These are phyloP conservation scores for Leptographium procerum DNA, from an alignment of 2,329 filamentous ascomycete genomes.

Conservation along the genomic window DNA sequence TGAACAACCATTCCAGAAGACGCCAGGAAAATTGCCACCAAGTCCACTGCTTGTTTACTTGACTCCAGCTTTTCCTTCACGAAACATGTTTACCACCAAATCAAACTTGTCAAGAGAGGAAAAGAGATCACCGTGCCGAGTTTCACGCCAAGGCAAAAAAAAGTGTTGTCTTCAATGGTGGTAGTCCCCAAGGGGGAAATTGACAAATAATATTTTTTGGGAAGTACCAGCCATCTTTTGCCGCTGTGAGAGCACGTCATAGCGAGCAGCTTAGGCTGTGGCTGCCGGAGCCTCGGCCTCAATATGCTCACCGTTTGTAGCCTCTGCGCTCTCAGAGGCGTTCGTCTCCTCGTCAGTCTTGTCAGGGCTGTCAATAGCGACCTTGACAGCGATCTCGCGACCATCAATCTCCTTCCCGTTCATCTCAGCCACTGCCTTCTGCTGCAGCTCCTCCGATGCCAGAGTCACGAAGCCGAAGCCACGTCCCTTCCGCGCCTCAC, in stretches of 20 bases:
- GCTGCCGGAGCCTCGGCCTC: constrained; percentile 17
- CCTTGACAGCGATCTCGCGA: constrained; percentile 98
- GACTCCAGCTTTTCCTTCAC: constrained; percentile 4
- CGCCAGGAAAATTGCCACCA: constrained; percentile 11
- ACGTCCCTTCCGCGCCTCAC: constrained; percentile 96
- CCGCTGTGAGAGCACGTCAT: background rate
- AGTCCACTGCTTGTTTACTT: constrained; percentile 8
- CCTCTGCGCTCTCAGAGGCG: constrained; percentile 26
- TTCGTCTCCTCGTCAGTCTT: constrained; percentile 84
- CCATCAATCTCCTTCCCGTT: constrained; percentile 99
- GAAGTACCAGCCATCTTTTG: constrained; percentile 4
- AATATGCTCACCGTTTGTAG: constrained; percentile 31
- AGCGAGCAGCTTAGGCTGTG: constrained; percentile 18
- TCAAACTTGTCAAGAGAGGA: background rate
- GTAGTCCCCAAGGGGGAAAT: background rate
- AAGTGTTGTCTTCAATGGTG: constrained; percentile 2
- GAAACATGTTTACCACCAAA: constrained; percentile 3
- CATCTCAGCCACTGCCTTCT: constrained; percentile 97
- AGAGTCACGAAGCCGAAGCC: constrained; percentile 98
- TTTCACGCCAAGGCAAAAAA: constrained; percentile 1
- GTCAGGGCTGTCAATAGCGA: constrained; percentile 97
- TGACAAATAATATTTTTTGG: constrained; percentile 3
- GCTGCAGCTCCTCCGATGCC: constrained; percentile 86
- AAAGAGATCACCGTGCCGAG: constrained; percentile 5
- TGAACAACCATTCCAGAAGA: constrained; percentile 7